Base-by-base conservation (phyloP, 176 grass and related monocot species). In the Sorghum bicolor region DNA sequence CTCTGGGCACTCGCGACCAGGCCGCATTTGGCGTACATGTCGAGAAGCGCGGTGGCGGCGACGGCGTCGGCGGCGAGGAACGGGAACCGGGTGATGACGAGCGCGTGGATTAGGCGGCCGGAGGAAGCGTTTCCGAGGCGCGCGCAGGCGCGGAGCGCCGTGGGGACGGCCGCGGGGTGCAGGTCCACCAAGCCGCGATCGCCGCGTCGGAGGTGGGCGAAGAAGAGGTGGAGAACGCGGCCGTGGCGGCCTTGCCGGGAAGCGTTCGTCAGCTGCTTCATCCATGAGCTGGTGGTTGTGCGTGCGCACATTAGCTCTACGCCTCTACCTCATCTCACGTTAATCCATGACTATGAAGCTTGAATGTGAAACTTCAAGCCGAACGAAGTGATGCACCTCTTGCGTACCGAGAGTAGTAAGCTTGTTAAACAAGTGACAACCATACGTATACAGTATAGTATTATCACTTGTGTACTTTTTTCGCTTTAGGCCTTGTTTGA, bases 1-100 rank as follows among this genome's bases (percentile, higher is more conserved):
- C 33, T 81, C 20, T 90, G 89, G 64, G 92, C 92, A 66, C 76
- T 50, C 12, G 34, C 13, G 13, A 92, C 37, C 19, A 80, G 79
- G 16, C 82, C 78, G 30, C 90, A 90, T 67, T 92, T 94, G 16
- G 74, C 86, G 75, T 92, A 92, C 93, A 94, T 90, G 55, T 92
- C 70, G 38, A 92, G 88, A 31, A 94, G 70, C 14, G 89, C 87
- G 16, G 89, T 90, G 39, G 53, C 55, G 58, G 58, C 24, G 85
- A 94, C 77, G 41, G 79, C 58, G 38, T 90, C 93, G 5, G 75
- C 55, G 66, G 88, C 29, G 64, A 92, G 79, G 33, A 32, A 11
- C 22, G 57, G 86, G 7, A 74, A 50, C 71, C 75, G 82, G 5
- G 75, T 72, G 85, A 80, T 38, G 10, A 87, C 75, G 38, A 92